phyloP scores from a whole-genome alignment of 176 grass and related monocot genomes.

The Secale cereale region DNA sequence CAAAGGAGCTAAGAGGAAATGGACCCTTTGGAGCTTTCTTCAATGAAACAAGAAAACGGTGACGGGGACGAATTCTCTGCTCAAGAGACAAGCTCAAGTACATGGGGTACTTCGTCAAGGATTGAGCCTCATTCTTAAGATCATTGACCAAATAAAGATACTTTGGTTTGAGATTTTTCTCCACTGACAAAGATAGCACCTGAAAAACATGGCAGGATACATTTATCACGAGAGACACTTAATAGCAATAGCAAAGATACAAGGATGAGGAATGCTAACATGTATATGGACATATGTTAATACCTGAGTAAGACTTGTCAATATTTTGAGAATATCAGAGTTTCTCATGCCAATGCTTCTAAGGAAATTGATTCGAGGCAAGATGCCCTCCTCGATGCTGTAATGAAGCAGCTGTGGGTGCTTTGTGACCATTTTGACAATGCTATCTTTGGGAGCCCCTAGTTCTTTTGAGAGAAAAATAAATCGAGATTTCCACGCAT shows the following conservation, averaged over 20 bases:
- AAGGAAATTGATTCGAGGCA: slow-evolving; percentile 87
- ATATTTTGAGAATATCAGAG: slow-evolving; percentile 80
- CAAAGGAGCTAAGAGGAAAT: slow-evolving; percentile 91
- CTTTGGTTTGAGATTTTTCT: slow-evolving; percentile 78
- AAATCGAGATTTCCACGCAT: slow-evolving; percentile 78
- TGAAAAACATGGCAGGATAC: slow-evolving; percentile 35
- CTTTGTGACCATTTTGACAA: slow-evolving; percentile 96
- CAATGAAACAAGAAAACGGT: slow-evolving; percentile 82
- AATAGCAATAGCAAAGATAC: slow-evolving; percentile 11
- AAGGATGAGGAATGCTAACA: slow-evolving; percentile 13
- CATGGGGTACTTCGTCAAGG: slow-evolving; percentile 91
- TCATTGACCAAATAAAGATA: slow-evolving; percentile 86
- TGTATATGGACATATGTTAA: slow-evolving; percentile 13
- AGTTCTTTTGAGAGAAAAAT: slow-evolving; percentile 85
- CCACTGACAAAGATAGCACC: slow-evolving; percentile 91
- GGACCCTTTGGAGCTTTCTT: slow-evolving; percentile 93
- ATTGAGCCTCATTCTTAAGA: slow-evolving; percentile 68
- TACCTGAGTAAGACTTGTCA: slow-evolving; percentile 96
- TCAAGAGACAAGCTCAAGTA: slow-evolving; percentile 94
- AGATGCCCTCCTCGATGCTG: slow-evolving; percentile 95
- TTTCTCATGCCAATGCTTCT: slow-evolving; percentile 89
- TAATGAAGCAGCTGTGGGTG: slow-evolving; percentile 97
- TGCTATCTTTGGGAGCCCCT: slow-evolving; percentile 77
- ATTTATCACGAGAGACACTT: slow-evolving; percentile 4
- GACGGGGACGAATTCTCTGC: slow-evolving; percentile 89